phyloP scores from a whole-genome alignment of 202 grass and related monocot genomes.

The Eragrostis tef region DNA sequence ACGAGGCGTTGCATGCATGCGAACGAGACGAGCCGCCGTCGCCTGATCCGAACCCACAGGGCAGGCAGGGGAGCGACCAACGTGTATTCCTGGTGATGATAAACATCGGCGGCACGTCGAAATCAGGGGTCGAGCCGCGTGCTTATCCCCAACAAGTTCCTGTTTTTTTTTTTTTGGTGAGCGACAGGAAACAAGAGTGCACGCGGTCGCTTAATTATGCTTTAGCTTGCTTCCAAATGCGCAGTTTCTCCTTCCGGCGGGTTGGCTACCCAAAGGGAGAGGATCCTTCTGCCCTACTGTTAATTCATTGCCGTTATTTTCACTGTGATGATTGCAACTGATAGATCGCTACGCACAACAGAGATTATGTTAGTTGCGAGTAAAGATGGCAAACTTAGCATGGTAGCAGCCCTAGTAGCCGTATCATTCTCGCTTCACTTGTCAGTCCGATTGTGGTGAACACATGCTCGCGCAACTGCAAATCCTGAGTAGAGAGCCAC shows the following conservation, averaged over 20 bases:
- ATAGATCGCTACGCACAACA: background rate
- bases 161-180: background rate
- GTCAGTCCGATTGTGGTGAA: background rate
- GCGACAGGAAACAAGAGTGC: too few relatives aligned
- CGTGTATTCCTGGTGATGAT: background rate
- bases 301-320: background rate
- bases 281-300: background rate
- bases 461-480: background rate
- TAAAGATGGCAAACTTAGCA: too few relatives aligned
- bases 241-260: background rate
- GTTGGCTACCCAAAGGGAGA: background rate
- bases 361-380: too few relatives aligned
- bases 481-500: background rate
- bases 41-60: background rate
- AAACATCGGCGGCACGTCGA: background rate
- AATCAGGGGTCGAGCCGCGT: conserved; percentile 6
- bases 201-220: background rate
- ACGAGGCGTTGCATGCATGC: background rate
- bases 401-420: too few relatives aligned
- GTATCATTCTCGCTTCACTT: background rate
- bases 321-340: too few relatives aligned
- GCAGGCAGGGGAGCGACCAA: background rate
- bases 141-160: conserved; percentile 5
- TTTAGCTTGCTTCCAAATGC: background rate
- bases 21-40: background rate